These are phyloP conservation scores for Colletotrichum horii DNA, from an alignment of 2,329 filamentous ascomycete species.

Conservation along the genomic window DNA sequence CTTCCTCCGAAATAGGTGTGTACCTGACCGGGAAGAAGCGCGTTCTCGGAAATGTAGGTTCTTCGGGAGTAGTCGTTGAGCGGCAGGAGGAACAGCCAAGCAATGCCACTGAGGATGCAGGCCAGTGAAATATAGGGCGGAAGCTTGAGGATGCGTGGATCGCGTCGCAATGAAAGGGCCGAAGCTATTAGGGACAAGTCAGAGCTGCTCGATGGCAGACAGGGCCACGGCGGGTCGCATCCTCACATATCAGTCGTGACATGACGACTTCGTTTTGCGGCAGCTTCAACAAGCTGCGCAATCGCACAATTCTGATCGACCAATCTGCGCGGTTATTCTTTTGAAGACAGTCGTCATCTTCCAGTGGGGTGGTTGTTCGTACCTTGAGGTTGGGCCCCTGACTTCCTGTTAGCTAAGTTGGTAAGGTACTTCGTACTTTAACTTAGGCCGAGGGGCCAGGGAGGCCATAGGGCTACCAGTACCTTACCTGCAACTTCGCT, in stretches of 20 bases:
- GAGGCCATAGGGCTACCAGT: background rate
- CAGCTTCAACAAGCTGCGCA: constrained; percentile 2
- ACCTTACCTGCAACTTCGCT: background rate
- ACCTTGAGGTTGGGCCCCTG: background rate
- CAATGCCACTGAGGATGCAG: constrained; percentile 83
- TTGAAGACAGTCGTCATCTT: constrained; percentile 4
- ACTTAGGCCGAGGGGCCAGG: background rate
- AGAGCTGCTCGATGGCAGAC: background rate
- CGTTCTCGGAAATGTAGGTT: constrained; percentile 98
- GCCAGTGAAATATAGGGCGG: constrained; percentile 88
- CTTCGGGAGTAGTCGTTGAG: constrained; percentile 88
- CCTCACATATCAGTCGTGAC: constrained; percentile 61
- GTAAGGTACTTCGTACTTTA: background rate
- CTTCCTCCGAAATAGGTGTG: constrained; percentile 97
- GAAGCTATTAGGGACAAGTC: constrained; percentile 50
- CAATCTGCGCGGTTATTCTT: background rate
- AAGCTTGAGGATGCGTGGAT: constrained; percentile 81
- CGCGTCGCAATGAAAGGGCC: constrained; percentile 74
- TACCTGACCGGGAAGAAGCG: constrained; percentile 91
- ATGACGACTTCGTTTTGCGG: constrained; percentile 36
- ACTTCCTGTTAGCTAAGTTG: background rate
- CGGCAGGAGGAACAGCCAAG: constrained; percentile 89
- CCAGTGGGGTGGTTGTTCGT: background rate
- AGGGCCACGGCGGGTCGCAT: background rate
- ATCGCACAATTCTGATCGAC: constrained; percentile 9